These are phyloP conservation scores for Dacryopinax spathularia DNA, from an alignment of 768 basidiomycete genomes.

Conservation along the genomic window DNA sequence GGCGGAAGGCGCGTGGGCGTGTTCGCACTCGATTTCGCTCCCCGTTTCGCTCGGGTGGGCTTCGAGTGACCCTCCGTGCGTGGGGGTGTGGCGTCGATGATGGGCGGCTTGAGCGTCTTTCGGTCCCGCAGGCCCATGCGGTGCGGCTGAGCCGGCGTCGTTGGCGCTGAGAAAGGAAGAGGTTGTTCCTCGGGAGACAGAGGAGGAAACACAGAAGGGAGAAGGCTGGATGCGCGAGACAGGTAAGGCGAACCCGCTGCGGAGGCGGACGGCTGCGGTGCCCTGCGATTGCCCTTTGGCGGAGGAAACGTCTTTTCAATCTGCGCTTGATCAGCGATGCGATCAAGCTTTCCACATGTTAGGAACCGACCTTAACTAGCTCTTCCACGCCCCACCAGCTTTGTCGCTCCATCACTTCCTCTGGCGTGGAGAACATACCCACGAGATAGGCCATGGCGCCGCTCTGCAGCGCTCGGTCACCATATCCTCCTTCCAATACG, in stretches of 20 bases:
- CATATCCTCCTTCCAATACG: slow-evolving; percentile 91
- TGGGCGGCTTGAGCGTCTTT: not conserved
- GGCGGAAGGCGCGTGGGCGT: not conserved
- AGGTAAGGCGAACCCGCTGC: not conserved
- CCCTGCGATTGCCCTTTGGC: not conserved
- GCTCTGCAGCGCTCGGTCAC: slow-evolving; percentile 72
- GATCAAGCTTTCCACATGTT: not conserved
- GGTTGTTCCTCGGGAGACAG: not conserved
- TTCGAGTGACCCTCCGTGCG: not conserved
- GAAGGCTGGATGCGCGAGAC: not conserved
- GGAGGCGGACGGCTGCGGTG: not conserved
- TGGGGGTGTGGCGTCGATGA: not conserved
- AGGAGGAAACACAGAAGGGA: not conserved
- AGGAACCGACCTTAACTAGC: slow-evolving; percentile 37
- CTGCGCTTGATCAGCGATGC: not conserved
- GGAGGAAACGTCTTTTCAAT: not conserved
- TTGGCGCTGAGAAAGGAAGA: not conserved
- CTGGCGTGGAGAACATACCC: slow-evolving; percentile 38
- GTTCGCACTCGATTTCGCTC: not conserved
- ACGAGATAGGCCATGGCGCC: slow-evolving; percentile 69
- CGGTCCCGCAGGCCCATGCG: not conserved
- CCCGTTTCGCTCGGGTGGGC: not conserved
- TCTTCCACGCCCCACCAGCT: slow-evolving; percentile 55
- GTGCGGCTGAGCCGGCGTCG: not conserved
- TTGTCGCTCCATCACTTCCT: slow-evolving; percentile 16